These are phyloP conservation scores for Torulaspora gathmanii DNA, from an alignment of 805 yeast genomes.

Conservation along the genomic window DNA sequence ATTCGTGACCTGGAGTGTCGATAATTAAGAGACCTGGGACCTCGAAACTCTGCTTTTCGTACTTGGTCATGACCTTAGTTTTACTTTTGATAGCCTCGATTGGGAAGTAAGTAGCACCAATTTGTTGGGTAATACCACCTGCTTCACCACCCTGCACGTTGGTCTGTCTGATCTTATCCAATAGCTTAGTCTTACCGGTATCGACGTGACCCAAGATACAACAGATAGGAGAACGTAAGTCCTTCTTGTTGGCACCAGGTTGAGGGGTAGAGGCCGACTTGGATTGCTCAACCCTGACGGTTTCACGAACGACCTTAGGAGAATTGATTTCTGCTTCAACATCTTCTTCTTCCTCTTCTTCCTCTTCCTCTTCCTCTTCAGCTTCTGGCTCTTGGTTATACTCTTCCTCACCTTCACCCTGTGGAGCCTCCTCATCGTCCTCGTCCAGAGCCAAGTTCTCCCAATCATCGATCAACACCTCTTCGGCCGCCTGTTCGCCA, in stretches of 20 bases:
- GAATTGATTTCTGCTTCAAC: slow-evolving; percentile 29
- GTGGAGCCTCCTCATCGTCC: slow-evolving; percentile 43
- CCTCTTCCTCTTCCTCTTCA: slow-evolving; percentile 32
- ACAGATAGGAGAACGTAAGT: slow-evolving; percentile 97
- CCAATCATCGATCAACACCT: slow-evolving; percentile 78
- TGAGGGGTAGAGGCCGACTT: slow-evolving; percentile 25
- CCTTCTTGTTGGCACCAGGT: slow-evolving; percentile 37
- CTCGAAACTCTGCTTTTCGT: slow-evolving; percentile 79
- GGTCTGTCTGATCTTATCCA: slow-evolving; percentile 96
- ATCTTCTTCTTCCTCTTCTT: slow-evolving; percentile 30
- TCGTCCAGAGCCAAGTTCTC: slow-evolving; percentile 63
- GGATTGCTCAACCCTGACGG: neutral
- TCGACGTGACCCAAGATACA: slow-evolving; percentile 99
- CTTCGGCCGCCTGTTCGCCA: slow-evolving; percentile 43
- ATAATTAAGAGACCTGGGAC: slow-evolving; percentile 96
- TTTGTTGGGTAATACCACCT: slow-evolving; percentile 99
- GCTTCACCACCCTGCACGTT: slow-evolving; percentile 99
- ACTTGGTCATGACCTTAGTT: slow-evolving; percentile 84
- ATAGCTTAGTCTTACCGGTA: slow-evolving; percentile 96
- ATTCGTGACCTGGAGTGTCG: slow-evolving; percentile 99
- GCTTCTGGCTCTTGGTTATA: slow-evolving; percentile 28
- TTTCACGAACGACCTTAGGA: slow-evolving; percentile 22
- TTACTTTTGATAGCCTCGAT: slow-evolving; percentile 87
- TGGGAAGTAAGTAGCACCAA: slow-evolving; percentile 99
- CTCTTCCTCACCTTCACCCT: slow-evolving; percentile 19